Evolutionary conservation across 2,329 filamentous ascomycete species (phyloP).

Genomic region (Berkeleyomyces rouxiae): DNA sequence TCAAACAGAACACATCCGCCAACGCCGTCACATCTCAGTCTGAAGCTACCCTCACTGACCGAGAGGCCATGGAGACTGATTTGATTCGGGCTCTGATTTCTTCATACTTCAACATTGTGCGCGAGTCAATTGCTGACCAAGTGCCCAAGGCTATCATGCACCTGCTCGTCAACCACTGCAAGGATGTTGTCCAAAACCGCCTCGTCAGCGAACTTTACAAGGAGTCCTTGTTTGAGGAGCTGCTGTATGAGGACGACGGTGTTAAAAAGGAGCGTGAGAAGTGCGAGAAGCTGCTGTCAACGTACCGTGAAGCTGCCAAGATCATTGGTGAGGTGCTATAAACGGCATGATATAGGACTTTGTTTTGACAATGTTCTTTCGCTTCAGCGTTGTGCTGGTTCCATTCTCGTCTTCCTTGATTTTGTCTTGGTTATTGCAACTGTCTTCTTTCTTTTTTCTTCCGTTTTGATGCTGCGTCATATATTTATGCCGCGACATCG

Average conservation of each 20-base stretch:
- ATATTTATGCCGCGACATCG: background rate
- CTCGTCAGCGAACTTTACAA: conserved; percentile 92
- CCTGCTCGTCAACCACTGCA: conserved; percentile 92
- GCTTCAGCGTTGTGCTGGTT: background rate
- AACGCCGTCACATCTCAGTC: conserved; percentile 9
- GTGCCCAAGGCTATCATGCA: conserved; percentile 99
- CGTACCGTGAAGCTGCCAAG: conserved; percentile 93
- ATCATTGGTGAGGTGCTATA: conserved; percentile 94
- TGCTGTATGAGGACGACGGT: conserved; percentile 91
- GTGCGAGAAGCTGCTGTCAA: conserved; percentile 87
- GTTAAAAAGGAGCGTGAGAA: conserved; percentile 98
- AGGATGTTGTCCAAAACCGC: conserved; percentile 93
- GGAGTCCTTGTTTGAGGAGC: conserved; percentile 75
- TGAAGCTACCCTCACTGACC: conserved; percentile 81
- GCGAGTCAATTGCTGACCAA: conserved; percentile 95
- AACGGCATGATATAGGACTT: conserved; percentile 12
- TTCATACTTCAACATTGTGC: conserved; percentile 97
- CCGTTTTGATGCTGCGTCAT: conserved; percentile 1
- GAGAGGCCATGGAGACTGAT: conserved; percentile 93
- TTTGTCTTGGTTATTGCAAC: background rate
- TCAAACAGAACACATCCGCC: conserved; percentile 1
- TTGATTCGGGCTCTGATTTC: conserved; percentile 91
- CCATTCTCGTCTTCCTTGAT: background rate
- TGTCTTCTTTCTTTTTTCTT: background rate
- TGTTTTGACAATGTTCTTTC: conserved; percentile 1